These are phyloP conservation scores for Stenocarpella maydis DNA, from an alignment of 2,329 filamentous ascomycete genomes.

Conservation along the genomic window DNA sequence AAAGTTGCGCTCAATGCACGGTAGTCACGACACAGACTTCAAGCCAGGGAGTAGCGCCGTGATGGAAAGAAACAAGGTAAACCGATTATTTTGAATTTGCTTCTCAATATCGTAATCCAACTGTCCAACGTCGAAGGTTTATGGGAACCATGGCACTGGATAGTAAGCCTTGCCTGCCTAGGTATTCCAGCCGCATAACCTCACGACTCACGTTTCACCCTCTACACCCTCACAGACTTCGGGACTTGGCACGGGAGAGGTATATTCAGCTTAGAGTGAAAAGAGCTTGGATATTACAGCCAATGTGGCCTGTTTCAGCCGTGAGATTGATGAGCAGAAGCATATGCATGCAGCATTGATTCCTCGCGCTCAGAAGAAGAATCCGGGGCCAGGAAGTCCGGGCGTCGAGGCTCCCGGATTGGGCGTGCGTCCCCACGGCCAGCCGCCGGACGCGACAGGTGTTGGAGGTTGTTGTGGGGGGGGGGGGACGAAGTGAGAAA, in stretches of 20 bases:
- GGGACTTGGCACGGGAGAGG: background rate
- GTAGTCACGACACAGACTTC: too few relatives aligned
- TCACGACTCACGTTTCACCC: constrained; percentile 19
- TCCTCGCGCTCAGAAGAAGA: background rate
- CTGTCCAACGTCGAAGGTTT: background rate
- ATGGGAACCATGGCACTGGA: background rate
- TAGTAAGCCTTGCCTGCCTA: background rate
- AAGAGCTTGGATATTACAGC: background rate
- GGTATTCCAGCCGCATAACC: constrained; percentile 12
- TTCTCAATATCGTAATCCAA: background rate
- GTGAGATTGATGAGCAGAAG: background rate
- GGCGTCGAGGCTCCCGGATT: background rate
- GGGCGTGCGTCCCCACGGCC: background rate
- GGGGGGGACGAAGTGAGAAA: background rate
- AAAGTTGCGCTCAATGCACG: too few relatives aligned
- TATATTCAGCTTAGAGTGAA: background rate
- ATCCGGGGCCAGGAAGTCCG: background rate
- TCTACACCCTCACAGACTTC: background rate
- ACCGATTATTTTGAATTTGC: background rate
- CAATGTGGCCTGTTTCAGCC: background rate
- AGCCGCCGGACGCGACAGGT: background rate
- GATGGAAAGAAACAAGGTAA: background rate
- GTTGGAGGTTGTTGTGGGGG: too few relatives aligned
- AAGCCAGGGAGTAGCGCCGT: background rate
- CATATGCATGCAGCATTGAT: background rate